Conservation (phyloP, 495 filamentous ascomycete species). For the Trichoderma parareesei region DNA sequence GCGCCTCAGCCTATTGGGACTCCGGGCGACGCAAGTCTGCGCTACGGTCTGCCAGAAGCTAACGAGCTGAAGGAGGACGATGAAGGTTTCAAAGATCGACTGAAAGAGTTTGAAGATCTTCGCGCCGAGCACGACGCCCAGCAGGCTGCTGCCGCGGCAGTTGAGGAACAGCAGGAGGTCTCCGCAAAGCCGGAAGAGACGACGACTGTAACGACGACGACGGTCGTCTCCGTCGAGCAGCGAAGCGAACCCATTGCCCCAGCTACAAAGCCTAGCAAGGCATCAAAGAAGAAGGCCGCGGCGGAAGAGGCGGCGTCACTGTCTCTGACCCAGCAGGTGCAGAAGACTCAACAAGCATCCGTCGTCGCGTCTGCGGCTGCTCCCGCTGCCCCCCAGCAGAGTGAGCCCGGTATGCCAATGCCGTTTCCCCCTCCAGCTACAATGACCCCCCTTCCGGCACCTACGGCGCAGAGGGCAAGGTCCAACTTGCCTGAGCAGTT, state of each 20-base stretch:
- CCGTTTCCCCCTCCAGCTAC: slow-evolving; percentile 54
- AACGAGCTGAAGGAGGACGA: slow-evolving; percentile 41
- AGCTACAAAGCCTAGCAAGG: not conserved
- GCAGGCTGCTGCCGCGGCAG: slow-evolving; percentile 17
- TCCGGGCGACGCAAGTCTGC: slow-evolving; percentile 25
- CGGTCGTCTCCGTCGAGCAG: slow-evolving; percentile 12
- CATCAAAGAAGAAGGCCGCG: not conserved
- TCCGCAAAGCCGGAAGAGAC: slow-evolving; percentile 4
- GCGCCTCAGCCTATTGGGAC: slow-evolving; percentile 25
- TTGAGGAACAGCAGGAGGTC: not conserved
- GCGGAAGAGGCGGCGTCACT: slow-evolving; percentile 29
- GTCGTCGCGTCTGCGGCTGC: slow-evolving; percentile 41
- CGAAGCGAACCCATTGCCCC: not conserved
- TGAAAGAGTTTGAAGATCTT: slow-evolving; percentile 48
- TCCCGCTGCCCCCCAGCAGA: slow-evolving; percentile 42
- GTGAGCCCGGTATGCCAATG: slow-evolving; percentile 60
- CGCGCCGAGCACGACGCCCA: slow-evolving; percentile 50
- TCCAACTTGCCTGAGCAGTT: slow-evolving; percentile 79
- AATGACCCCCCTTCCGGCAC: slow-evolving; percentile 73
- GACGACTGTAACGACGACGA: slow-evolving; percentile 14
- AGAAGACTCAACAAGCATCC: slow-evolving; percentile 58
- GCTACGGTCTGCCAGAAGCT: slow-evolving; percentile 31
- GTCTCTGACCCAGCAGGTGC: slow-evolving; percentile 80
- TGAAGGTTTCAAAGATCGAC: slow-evolving; percentile 42
- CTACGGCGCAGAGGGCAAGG: slow-evolving; percentile 73